phyloP scores from a whole-genome alignment of 1,284 basidiomycete genomes.

The Stereum hirsutum region DNA sequence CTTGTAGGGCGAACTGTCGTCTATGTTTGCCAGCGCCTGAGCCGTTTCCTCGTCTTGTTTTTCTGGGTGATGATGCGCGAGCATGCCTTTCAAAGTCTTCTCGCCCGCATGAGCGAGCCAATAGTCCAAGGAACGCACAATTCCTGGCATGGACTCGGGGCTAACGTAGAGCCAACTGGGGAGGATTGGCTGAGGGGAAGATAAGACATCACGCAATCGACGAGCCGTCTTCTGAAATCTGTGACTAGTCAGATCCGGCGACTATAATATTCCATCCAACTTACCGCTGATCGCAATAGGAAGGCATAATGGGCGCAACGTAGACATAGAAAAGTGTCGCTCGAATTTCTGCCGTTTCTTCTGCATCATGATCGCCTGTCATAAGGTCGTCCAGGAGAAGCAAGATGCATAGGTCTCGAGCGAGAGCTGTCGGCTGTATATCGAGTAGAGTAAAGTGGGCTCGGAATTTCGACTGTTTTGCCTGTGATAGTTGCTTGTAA shows the following conservation, averaged over 20 bases:
- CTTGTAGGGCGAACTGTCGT: too few species aligned
- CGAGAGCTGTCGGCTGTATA: conserved; percentile 15
- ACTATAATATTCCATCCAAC: too few species aligned
- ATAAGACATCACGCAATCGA: too few species aligned
- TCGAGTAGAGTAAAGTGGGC: conserved; percentile 17
- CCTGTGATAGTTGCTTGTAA: conserved; percentile 7
- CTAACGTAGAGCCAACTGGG: not conserved
- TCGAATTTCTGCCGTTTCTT: conserved; percentile 2
- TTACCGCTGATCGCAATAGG: not conserved
- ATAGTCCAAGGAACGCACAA: not conserved
- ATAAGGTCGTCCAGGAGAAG: conserved; percentile 13
- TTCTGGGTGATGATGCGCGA: too few species aligned
- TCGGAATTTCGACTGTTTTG: conserved; percentile 8
- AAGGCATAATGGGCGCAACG: conserved; percentile 8
- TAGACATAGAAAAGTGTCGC: conserved; percentile 8
- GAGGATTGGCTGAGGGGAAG: not conserved
- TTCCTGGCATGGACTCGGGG: not conserved
- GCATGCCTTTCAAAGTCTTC: too few species aligned
- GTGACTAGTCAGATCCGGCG: not conserved
- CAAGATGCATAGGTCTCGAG: conserved; percentile 17
- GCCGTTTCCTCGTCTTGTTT: too few species aligned
- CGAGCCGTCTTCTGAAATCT: not conserved
- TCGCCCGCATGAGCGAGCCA: not conserved
- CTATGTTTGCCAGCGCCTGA: too few species aligned
- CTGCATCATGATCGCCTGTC: not conserved